phyloP scores from a whole-genome alignment of 257 asterid genomes.

The Salvia miltiorrhiza region DNA sequence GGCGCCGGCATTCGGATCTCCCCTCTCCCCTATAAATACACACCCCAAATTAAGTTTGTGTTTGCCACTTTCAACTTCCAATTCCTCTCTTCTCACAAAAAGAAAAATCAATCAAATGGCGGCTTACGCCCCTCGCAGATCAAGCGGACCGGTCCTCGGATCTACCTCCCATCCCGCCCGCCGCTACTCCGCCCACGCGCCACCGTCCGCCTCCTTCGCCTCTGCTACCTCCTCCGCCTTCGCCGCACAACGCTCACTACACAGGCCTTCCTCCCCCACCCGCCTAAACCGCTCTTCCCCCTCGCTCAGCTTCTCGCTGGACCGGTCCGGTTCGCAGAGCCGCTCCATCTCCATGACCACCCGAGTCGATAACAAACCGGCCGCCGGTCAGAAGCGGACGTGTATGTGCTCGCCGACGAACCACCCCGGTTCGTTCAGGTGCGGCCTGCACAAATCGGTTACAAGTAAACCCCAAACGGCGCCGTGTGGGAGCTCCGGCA shows the following conservation, averaged over 20 bases:
- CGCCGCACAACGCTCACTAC: slow-evolving; percentile 26
- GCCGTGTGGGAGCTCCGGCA: slow-evolving; percentile 33
- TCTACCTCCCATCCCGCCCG: slow-evolving; percentile 31
- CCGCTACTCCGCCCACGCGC: slow-evolving; percentile 19
- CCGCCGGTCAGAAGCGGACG: slow-evolving; percentile 31
- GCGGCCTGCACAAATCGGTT: slow-evolving; percentile 47
- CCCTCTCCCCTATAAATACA: slow-evolving; percentile 24
- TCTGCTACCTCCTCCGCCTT: slow-evolving; percentile 43
- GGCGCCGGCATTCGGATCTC: background rate
- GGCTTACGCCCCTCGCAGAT: slow-evolving; percentile 37
- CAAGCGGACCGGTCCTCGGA: slow-evolving; percentile 49
- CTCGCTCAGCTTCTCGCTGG: slow-evolving; percentile 34
- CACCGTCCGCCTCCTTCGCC: slow-evolving; percentile 35
- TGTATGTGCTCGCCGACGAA: slow-evolving; percentile 69
- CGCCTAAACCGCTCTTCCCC: slow-evolving; percentile 5
- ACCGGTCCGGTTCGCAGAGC: slow-evolving; percentile 34
- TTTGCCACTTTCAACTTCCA: slow-evolving; percentile 40
- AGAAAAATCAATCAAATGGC: slow-evolving; percentile 28
- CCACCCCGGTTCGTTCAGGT: slow-evolving; percentile 74
- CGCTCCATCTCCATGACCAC: slow-evolving; percentile 35
- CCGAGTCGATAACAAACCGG: slow-evolving; percentile 16
- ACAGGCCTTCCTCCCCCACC: slow-evolving; percentile 36
- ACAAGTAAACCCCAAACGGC: slow-evolving; percentile 20
- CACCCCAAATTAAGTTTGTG: slow-evolving; percentile 17
- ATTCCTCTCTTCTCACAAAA: background rate